Percentiles rank a stretch among this genome's conserved stretches.
These are phyloP conservation scores for Neurospora terricola DNA, from an alignment of 495 filamentous ascomycete genomes.

Conservation along the genomic window DNA sequence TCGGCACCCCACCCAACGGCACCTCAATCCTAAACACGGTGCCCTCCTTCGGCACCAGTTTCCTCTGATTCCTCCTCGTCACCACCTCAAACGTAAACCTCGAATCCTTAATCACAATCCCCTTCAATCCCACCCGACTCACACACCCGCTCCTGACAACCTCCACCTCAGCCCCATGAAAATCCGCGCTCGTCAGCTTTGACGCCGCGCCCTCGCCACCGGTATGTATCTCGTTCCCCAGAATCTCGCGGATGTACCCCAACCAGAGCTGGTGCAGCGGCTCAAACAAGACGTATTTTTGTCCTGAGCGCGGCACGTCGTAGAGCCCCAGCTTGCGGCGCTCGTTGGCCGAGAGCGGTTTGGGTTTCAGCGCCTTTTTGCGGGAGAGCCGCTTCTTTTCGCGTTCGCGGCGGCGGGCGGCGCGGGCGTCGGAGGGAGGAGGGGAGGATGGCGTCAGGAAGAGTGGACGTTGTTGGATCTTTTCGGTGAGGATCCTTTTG, in stretches of 20 bases:
- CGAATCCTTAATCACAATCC: constrained; percentile 82
- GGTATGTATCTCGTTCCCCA: constrained; percentile 40
- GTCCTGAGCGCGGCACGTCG: constrained; percentile 55
- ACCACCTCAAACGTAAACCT: constrained; percentile 80
- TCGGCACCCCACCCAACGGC: constrained; percentile 28
- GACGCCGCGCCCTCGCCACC: constrained; percentile 41
- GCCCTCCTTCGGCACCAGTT: constrained; percentile 79
- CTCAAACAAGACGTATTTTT: constrained; percentile 67
- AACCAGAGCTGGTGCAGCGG: constrained; percentile 71
- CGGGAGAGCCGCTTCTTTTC: constrained; percentile 48
- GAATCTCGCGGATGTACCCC: constrained; percentile 68
- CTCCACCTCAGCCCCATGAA: constrained; percentile 77
- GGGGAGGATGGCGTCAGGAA: constrained; percentile 65
- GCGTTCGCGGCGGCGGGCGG: constrained; percentile 45
- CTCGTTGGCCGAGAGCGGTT: constrained; percentile 69
- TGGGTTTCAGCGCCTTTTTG: constrained; percentile 52
- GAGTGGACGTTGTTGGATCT: constrained; percentile 74
- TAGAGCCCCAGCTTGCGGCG: constrained; percentile 65
- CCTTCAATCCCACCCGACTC: constrained; percentile 68
- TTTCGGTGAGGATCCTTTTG: constrained; percentile 62
- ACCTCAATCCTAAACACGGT: constrained; percentile 75
- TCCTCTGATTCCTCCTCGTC: constrained; percentile 55
- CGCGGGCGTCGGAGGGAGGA: constrained; percentile 51
- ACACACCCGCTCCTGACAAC: constrained; percentile 74
- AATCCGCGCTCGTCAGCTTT: constrained; percentile 74